Percentiles rank a stretch among this genome's conserved stretches.
Evolutionary conservation across 169 alveolate genomes (phyloP).

Genomic region (Plasmodium cynomolgi): DNA sequence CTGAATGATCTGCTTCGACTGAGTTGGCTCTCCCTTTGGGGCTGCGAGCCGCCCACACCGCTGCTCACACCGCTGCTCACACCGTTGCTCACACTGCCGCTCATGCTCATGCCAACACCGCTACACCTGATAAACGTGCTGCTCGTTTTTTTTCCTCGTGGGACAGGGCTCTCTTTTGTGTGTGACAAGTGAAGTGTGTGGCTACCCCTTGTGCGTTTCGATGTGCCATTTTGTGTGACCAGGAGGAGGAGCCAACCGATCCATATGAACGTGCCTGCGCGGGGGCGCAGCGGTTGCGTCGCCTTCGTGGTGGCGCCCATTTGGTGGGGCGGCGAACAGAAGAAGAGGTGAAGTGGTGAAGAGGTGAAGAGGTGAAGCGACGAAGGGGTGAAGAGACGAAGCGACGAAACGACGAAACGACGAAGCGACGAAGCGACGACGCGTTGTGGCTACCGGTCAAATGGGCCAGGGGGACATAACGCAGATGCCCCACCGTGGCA

Average conservation of each 20-base stretch:
- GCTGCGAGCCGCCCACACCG: neutral
- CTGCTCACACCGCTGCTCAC: neutral
- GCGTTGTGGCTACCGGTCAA: neutral
- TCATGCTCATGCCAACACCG: no score
- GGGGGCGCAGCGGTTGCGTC: neutral
- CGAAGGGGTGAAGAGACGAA: neutral
- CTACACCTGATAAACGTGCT: neutral
- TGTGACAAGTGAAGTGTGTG: neutral
- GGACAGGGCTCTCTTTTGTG: neutral
- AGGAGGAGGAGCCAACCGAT: neutral
- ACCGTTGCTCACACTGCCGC: neutral
- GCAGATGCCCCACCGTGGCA: neutral
- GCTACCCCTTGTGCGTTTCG: neutral
- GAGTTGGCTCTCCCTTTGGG: neutral
- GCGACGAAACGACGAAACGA: neutral
- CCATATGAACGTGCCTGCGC: neutral
- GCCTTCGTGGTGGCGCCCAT: neutral
- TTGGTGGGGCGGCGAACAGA: neutral
- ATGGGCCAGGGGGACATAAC: neutral
- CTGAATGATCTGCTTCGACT: neutral
- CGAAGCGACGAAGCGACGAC: neutral
- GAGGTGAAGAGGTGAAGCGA: neutral
- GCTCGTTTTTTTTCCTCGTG: neutral
- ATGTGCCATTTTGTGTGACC: neutral
- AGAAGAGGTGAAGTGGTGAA: neutral